phyloP scores from a whole-genome alignment of 1,284 basidiomycete species.

The Tilletiaria anomala region DNA sequence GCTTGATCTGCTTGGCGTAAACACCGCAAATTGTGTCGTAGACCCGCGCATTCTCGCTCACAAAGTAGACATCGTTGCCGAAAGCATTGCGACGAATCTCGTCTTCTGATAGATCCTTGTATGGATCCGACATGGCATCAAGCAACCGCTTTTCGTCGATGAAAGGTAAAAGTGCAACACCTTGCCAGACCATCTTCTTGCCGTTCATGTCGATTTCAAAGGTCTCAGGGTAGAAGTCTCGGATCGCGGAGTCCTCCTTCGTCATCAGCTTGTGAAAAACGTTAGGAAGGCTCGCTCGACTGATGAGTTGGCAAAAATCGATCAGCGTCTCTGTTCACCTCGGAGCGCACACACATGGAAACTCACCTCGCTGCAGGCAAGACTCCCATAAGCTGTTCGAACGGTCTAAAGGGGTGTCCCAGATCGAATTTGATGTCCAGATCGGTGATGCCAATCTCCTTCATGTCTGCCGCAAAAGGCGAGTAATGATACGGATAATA shows the following conservation, averaged over 20 bases:
- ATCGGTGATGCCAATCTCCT: constrained; percentile 52
- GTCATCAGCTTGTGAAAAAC: constrained; percentile 82
- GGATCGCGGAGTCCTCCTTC: constrained; percentile 71
- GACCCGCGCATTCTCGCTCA: constrained; percentile 67
- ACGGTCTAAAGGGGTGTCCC: constrained; percentile 85
- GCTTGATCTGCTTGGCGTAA: constrained; percentile 52
- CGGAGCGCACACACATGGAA: neutral
- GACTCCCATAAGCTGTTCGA: constrained; percentile 94
- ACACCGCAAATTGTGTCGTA: constrained; percentile 69
- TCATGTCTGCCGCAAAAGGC: constrained; percentile 91
- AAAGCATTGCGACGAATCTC: constrained; percentile 70
- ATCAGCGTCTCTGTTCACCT: neutral
- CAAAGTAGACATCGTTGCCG: constrained; percentile 72
- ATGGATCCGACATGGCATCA: constrained; percentile 62
- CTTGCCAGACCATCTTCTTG: constrained; percentile 99
- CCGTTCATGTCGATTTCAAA: constrained; percentile 99
- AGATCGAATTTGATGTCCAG: constrained; percentile 65
- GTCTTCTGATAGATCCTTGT: constrained; percentile 60
- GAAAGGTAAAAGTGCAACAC: constrained; percentile 88
- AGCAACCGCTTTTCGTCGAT: constrained; percentile 63
- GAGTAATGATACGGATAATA: constrained; percentile 98
- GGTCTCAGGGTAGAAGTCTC: constrained; percentile 83
- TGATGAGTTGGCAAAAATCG: constrained; percentile 35
- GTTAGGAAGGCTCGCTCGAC: constrained; percentile 70
- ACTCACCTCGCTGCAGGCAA: constrained; percentile 60